phyloP scores from a whole-genome alignment of 495 filamentous ascomycete species.

The Tuber aestivum region DNA sequence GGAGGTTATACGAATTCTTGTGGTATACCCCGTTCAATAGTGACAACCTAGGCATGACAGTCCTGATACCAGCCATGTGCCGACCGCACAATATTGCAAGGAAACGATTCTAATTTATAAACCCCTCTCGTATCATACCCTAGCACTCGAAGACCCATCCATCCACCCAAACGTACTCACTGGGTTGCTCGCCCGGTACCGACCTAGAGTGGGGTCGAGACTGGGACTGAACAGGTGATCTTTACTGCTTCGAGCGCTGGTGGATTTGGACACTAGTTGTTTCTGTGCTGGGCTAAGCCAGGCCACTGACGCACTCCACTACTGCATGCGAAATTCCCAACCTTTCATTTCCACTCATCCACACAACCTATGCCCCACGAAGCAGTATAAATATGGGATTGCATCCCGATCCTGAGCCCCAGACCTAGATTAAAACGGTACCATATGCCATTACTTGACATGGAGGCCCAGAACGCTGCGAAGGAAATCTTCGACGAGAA shows the following conservation, averaged over 20 bases:
- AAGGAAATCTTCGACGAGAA: neutral
- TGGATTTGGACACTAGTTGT: neutral
- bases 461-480: neutral
- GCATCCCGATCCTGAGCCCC: neutral
- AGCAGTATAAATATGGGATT: neutral
- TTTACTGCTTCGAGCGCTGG: neutral
- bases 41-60: neutral
- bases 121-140: neutral
- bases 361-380: neutral
- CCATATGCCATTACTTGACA: neutral
- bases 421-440: neutral
- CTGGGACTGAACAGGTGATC: neutral
- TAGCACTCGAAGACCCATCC: neutral
- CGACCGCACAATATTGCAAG: neutral
- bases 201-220: neutral
- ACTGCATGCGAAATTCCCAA: neutral
- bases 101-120: neutral
- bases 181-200: neutral
- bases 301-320: neutral
- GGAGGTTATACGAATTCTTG: too few species aligned
- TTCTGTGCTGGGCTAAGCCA: neutral
- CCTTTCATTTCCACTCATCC: neutral
- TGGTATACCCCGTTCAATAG: too few species aligned
- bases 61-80: neutral
- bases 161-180: neutral